Conservation (phyloP, 257 asterid species). For the Nicotiana noctiflora region DNA sequence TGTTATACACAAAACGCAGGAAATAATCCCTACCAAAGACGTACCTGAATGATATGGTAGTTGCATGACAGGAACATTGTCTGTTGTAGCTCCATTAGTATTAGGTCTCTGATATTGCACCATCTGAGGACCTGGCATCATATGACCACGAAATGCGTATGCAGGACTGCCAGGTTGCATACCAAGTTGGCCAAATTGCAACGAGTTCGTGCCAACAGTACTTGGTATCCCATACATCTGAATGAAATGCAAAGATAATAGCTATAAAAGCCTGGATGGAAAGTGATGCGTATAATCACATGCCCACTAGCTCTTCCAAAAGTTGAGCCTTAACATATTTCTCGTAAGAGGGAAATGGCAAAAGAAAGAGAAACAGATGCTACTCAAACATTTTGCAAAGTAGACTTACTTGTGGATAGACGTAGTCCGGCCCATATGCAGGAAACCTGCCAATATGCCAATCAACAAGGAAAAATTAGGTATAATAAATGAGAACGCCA, state of each 20-base stretch:
- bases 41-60: constrained; percentile 22
- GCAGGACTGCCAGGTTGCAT: constrained; percentile 9
- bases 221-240: constrained; percentile 11
- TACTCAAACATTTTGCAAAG: not conserved
- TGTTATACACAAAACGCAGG: not conserved
- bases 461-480: not conserved
- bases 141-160: constrained; percentile 2
- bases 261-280: not conserved
- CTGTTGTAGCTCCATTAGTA: constrained; percentile 16
- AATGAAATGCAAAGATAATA: not conserved
- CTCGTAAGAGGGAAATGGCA: not conserved
- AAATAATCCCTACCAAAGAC: not conserved
- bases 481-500: not conserved
- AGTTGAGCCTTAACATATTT: not conserved
- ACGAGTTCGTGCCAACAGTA: constrained; percentile 10
- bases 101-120: constrained; percentile 17
- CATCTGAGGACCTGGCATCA: constrained; percentile 17
- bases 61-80: constrained; percentile 15
- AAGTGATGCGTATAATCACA: not conserved
- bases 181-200: constrained; percentile 9
- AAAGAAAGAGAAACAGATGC: not conserved
- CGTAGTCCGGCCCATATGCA: constrained; percentile 6
- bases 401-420: constrained; percentile 2
- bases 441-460: not conserved
- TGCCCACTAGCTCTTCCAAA: not conserved